phyloP scores from a whole-genome alignment of 73 alveolate genomes.

The Tetrahymena thermophila region DNA sequence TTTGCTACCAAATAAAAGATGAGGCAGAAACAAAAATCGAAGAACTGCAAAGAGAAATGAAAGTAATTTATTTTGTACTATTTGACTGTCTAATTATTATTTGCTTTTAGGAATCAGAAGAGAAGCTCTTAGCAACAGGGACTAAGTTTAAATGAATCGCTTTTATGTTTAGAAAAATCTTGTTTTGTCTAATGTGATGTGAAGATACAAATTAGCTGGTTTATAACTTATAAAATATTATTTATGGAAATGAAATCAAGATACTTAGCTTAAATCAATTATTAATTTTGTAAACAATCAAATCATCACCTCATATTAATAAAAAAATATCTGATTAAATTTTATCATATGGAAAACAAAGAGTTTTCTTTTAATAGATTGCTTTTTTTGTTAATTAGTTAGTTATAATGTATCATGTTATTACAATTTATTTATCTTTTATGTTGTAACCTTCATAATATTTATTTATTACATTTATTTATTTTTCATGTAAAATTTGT shows the following conservation, averaged over 20 bases:
- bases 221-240: too few species aligned
- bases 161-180: background rate
- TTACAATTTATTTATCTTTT: background rate
- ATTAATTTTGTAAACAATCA: background rate
- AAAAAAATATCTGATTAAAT: background rate
- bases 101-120: background rate
- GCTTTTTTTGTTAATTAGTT: background rate
- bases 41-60: background rate
- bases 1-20: background rate
- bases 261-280: background rate
- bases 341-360: background rate
- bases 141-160: background rate
- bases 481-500: too few species aligned
- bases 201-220: background rate
- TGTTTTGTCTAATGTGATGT: background rate
- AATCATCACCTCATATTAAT: background rate
- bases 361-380: background rate
- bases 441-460: background rate
- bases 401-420: background rate
- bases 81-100: background rate
- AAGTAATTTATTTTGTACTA: background rate
- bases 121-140: background rate
- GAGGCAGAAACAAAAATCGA: background rate
- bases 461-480: background rate
- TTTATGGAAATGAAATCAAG: background rate